Base-by-base conservation (phyloP, 331 rosid species). In the Rosa hybrid region DNA sequence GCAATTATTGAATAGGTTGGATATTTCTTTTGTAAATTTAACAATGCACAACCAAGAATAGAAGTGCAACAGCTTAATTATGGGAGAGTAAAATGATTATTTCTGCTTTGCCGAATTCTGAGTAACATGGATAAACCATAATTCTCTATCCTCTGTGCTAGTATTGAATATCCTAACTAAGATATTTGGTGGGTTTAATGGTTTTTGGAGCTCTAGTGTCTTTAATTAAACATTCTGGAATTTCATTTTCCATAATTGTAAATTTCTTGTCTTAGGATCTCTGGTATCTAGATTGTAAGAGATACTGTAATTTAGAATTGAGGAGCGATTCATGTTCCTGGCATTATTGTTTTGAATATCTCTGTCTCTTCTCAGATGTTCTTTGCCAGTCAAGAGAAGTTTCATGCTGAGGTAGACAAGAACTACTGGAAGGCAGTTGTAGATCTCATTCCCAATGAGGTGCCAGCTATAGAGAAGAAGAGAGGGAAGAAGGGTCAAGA, bases 341-440 rank as follows among this genome's bases (percentile, higher is more conserved):
- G 9, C 27, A 68, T 70, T 21, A 41, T 27, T 69, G 57, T 14
- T 74, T 18, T 74, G 18, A 50, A 34, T 51, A 41, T 38, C 18
- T 80, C 25, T 64, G 56, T 59, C 27, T 6, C n/a, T 63, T 72
- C 38, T 13, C 68, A 86, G 89, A 39, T 83, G 49, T 80, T 80
- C 39, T 20, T 84, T 27, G 85, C 81, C 73, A 87, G 72, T 57
- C 86, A 73, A 80, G 88, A 68, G 83, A 84, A 87, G 86, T 87
- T 87, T 44, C 86, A 87, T 80, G 79, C 86, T 59, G 85, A 87
- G 73, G 86, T 83, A 68, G 86, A 84, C 44, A 77, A 82, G 46
- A 77, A 60, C 73, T 82, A 80, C 75, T 87, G 90, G 90, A 87
- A 87, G 81, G 70, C 88, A 50, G 83, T 84, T 38, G 81, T 86